A percentile compares a stretch with the other conserved stretches of the same genome.
Conservation (phyloP, 2,329 filamentous ascomycete species). For the Eurotiales sp. region DNA sequence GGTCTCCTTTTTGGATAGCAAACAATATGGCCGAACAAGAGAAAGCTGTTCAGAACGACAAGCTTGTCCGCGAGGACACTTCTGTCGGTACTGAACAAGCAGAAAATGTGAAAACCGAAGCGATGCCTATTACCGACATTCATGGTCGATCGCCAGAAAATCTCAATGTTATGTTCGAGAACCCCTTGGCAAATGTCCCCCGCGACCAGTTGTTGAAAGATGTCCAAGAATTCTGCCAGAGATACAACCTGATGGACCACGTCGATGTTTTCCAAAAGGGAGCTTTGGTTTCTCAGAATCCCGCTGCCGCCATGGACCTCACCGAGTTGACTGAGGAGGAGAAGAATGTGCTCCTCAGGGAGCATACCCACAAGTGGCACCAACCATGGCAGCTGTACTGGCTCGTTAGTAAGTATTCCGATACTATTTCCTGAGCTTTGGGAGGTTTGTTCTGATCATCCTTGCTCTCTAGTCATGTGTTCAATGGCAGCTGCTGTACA, state of each 20-base stretch:
- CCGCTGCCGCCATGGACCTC: slow-evolving; percentile 47
- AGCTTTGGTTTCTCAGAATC: slow-evolving; percentile 51
- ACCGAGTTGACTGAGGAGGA: slow-evolving; percentile 45
- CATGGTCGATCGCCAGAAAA: slow-evolving; percentile 22
- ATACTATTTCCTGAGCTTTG: background rate
- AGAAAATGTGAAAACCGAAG: slow-evolving; percentile 15
- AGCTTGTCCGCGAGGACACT: slow-evolving; percentile 9
- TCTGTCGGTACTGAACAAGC: slow-evolving; percentile 8
- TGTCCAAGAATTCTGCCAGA: slow-evolving; percentile 52
- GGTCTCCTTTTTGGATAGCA: no score
- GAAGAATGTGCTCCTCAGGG: slow-evolving; percentile 38
- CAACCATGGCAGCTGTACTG: slow-evolving; percentile 50
- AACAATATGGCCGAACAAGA: slow-evolving; percentile 11
- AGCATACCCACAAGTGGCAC: slow-evolving; percentile 49
- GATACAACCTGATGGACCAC: slow-evolving; percentile 48
- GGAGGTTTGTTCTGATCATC: slow-evolving; percentile 5
- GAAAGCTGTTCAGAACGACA: slow-evolving; percentile 3
- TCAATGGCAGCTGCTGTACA: slow-evolving; percentile 54
- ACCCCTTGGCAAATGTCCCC: slow-evolving; percentile 53
- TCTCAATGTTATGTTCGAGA: slow-evolving; percentile 44
- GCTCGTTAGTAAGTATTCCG: slow-evolving; percentile 31
- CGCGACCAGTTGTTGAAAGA: slow-evolving; percentile 51
- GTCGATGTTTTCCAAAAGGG: slow-evolving; percentile 50
- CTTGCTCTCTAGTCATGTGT: slow-evolving; percentile 46
- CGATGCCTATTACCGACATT: slow-evolving; percentile 19